These are phyloP conservation scores for Aspergillus jensenii DNA, from an alignment of 2,329 filamentous ascomycete genomes.

Conservation along the genomic window DNA sequence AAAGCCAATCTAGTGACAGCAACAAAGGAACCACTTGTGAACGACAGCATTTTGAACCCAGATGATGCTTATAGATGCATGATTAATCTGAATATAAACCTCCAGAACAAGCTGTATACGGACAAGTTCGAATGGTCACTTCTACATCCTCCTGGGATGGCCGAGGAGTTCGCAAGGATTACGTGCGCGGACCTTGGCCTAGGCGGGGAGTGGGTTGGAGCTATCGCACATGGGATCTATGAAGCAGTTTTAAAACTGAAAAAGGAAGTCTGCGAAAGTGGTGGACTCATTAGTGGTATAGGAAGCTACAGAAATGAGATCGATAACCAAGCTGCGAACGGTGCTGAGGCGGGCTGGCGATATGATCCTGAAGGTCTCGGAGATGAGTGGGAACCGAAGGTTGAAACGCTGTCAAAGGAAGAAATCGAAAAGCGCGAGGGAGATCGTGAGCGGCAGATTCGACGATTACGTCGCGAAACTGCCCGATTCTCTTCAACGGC, in stretches of 20 bases:
- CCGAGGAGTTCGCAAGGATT: constrained; percentile 86
- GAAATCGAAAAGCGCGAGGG: constrained; percentile 97
- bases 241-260: constrained; percentile 89
- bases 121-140: constrained; percentile 99
- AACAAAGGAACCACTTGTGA: constrained; percentile 46
- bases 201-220: constrained; percentile 87
- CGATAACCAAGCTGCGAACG: constrained; percentile 82
- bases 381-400: constrained; percentile 79
- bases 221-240: constrained; percentile 95
- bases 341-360: constrained; percentile 86
- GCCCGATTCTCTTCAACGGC: constrained; percentile 86
- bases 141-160: constrained; percentile 84
- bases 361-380: constrained; percentile 90
- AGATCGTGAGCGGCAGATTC: constrained; percentile 86
- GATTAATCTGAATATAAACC: constrained; percentile 84
- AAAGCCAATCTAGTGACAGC: constrained; percentile 27
- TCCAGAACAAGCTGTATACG: constrained; percentile 87
- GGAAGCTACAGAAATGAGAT: constrained; percentile 68
- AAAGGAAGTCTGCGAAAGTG: constrained; percentile 93
- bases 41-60: constrained; percentile 76
- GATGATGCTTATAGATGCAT: constrained; percentile 95
- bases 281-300: constrained; percentile 76
- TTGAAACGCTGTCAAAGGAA: constrained; percentile 82
- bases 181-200: constrained; percentile 92
- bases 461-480: constrained; percentile 83